Conservation (phyloP, 2,329 filamentous ascomycete genomes). For the Sclerotinia borealis region DNA sequence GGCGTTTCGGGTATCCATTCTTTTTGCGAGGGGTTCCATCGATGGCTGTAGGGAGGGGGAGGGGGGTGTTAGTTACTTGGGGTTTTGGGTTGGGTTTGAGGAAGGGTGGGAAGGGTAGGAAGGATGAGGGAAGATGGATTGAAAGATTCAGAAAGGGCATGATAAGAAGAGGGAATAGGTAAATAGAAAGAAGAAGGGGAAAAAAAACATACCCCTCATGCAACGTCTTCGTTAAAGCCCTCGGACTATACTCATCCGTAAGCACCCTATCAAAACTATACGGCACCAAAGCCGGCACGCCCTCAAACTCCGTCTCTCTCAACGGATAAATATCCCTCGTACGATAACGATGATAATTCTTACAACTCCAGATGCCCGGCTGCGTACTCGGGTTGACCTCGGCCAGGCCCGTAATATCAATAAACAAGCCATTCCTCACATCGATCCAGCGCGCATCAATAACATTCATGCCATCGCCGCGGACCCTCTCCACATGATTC, state of each 20-base stretch:
- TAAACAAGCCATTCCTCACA: conserved; percentile 66
- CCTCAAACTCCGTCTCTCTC: conserved; percentile 68
- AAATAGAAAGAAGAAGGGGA: not conserved
- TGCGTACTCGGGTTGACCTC: conserved; percentile 54
- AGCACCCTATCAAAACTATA: conserved; percentile 62
- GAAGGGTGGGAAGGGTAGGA: too few species aligned
- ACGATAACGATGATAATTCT: conserved; percentile 69
- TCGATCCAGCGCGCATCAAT: conserved; percentile 86
- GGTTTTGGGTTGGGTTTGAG: not conserved
- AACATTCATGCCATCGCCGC: conserved; percentile 66
- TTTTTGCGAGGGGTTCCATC: conserved; percentile 51
- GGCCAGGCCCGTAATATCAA: conserved; percentile 74
- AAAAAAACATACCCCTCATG: conserved; percentile 51
- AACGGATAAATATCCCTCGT: conserved; percentile 71
- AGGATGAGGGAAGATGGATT: not conserved
- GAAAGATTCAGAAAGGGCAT: not conserved
- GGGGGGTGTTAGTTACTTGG: not conserved
- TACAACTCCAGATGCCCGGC: conserved; percentile 70
- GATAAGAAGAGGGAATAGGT: not conserved
- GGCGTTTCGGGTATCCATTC: conserved; percentile 43
- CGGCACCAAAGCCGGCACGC: conserved; percentile 63
- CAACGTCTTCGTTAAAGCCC: conserved; percentile 53
- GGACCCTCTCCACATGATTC: conserved; percentile 53
- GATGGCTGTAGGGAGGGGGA: conserved; percentile 41
- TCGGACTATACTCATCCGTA: conserved; percentile 58